Percentiles rank a stretch among this genome's conserved stretches.
phyloP scores from a whole-genome alignment of 2,329 filamentous ascomycete species.

The Samsoniella hepiali region DNA sequence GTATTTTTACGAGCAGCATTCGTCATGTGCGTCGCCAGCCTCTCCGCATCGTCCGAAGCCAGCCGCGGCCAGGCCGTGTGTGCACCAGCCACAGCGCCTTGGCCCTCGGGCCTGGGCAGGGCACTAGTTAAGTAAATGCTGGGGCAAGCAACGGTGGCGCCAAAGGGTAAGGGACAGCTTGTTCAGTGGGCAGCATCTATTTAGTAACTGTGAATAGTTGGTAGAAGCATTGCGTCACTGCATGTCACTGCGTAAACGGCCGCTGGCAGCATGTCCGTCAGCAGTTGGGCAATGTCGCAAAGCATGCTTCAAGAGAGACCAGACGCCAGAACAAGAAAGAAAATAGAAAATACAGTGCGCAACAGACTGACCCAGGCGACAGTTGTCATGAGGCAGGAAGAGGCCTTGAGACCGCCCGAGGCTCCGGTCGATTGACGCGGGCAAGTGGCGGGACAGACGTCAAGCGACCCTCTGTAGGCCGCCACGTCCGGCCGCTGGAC shows the following conservation, averaged over 20 bases:
- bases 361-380: not conserved
- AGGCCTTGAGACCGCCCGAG: slow-evolving; percentile 14
- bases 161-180: not conserved
- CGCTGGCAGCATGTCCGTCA: not conserved
- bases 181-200: not conserved
- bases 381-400: not conserved
- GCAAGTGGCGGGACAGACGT: not conserved
- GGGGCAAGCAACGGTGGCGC: not conserved
- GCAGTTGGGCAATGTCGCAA: not conserved
- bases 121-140: not conserved
- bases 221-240: not conserved
- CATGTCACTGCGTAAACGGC: not conserved
- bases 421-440: slow-evolving; percentile 15
- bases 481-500: not conserved
- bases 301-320: not conserved
- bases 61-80: slow-evolving; percentile 2
- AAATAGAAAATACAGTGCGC: not conserved
- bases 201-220: not conserved
- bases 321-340: not conserved
- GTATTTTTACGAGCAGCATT: slow-evolving; percentile 8
- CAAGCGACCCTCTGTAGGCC: slow-evolving; percentile 4
- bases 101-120: not conserved
- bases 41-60: not conserved
- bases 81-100: not conserved
- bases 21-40: slow-evolving; percentile 4